Evolutionary conservation across 352 stramenopile genomes (phyloP).

Genomic region (Phytopythium helicoides): DNA sequence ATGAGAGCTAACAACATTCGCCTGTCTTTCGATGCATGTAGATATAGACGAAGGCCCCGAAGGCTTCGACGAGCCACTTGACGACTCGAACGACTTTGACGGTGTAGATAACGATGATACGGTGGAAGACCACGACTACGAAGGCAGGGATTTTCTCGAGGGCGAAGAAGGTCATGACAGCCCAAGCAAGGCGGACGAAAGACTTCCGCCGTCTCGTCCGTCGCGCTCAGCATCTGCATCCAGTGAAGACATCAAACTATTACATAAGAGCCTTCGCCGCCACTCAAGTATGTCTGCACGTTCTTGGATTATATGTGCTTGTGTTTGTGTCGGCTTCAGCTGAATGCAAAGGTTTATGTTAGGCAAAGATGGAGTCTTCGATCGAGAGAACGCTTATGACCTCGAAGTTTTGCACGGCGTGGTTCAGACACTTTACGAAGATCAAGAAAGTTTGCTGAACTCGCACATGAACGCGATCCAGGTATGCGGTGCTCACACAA

Average conservation of each 20-base stretch:
- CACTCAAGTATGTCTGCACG: conserved; percentile 40
- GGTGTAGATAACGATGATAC: conserved; percentile 15
- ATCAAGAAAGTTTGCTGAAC: conserved; percentile 96
- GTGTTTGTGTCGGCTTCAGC: no score
- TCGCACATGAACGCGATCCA: conserved; percentile 96
- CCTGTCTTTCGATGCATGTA: conserved; percentile 4
- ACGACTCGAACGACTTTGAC: conserved; percentile 24
- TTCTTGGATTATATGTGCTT: not conserved
- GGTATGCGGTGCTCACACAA: conserved; percentile 33
- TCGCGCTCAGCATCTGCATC: conserved; percentile 9
- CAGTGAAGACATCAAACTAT: conserved; percentile 59
- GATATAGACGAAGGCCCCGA: conserved; percentile 34
- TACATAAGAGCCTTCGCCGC: conserved; percentile 50
- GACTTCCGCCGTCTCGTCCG: conserved; percentile 1
- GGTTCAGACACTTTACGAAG: conserved; percentile 92
- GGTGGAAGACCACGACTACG: conserved; percentile 16
- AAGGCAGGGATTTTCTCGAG: conserved; percentile 9
- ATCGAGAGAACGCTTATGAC: conserved; percentile 30
- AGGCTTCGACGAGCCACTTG: conserved; percentile 21
- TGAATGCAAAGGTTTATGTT: no score
- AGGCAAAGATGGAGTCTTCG: conserved; percentile 1
- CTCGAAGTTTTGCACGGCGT: conserved; percentile 69
- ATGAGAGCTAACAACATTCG: not conserved
- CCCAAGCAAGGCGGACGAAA: not conserved
- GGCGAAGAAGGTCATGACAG: not conserved